phyloP scores from a whole-genome alignment of 2,329 filamentous ascomycete genomes.

The Colletotrichum liriopes region DNA sequence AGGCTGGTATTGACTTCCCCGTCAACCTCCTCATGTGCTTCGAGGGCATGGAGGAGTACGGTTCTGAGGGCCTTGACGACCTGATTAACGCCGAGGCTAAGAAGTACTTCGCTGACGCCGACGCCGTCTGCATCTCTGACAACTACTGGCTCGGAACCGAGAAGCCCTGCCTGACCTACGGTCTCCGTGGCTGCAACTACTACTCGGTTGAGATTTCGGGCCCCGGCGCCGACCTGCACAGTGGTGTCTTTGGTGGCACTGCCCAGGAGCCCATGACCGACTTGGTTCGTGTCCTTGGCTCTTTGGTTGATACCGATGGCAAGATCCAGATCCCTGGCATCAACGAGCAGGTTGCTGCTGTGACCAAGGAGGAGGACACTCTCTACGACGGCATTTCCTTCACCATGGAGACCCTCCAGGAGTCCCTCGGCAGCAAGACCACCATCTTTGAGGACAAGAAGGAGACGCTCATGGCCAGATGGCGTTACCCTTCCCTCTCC shows the following conservation, averaged over 20 bases:
- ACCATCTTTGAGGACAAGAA: conserved; percentile 92
- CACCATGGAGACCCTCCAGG: conserved; percentile 95
- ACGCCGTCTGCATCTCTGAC: conserved; percentile 98
- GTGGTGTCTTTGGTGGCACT: conserved; percentile 95
- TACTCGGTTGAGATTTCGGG: conserved; percentile 93
- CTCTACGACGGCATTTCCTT: conserved; percentile 95
- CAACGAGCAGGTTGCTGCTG: conserved; percentile 90
- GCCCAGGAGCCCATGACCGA: conserved; percentile 99
- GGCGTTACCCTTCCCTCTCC: conserved; percentile 94
- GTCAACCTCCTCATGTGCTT: conserved; percentile 99
- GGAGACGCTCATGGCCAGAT: conserved; percentile 92
- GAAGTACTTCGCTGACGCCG: conserved; percentile 94
- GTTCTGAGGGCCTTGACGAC: conserved; percentile 95
- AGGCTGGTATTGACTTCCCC: conserved; percentile 93
- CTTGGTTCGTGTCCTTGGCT: conserved; percentile 84
- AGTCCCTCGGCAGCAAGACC: conserved; percentile 91
- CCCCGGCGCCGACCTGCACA: conserved; percentile 94
- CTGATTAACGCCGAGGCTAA: conserved; percentile 93
- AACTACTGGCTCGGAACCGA: conserved; percentile 99
- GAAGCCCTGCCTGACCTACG: conserved; percentile 98
- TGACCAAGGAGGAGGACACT: conserved; percentile 87
- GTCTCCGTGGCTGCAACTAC: conserved; percentile 97
- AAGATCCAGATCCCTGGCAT: conserved; percentile 96
- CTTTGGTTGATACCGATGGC: conserved; percentile 89
- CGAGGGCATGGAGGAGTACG: conserved; percentile 99